phyloP scores from a whole-genome alignment of 257 asterid species.

The Scutellaria galericulata region DNA sequence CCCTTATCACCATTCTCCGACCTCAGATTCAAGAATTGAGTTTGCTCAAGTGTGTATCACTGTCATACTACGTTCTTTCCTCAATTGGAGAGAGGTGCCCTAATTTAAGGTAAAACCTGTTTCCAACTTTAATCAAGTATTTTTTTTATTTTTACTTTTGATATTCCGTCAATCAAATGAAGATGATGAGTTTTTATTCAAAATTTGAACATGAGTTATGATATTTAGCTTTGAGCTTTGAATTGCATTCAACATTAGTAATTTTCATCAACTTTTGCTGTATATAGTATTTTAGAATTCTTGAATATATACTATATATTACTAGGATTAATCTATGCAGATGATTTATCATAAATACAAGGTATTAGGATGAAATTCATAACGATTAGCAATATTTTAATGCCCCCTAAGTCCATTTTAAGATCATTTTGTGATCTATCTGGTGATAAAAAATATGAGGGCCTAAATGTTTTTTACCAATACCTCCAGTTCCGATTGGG shows the following conservation, averaged over 20 bases:
- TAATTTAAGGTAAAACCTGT: conserved; percentile 57
- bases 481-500: background rate
- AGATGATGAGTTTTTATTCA: background rate
- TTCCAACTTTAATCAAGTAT: background rate
- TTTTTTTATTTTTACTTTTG: background rate
- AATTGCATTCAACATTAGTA: background rate
- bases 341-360: background rate
- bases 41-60: conserved; percentile 69
- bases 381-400: background rate
- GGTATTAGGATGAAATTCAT: background rate
- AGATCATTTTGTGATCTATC: conserved; percentile 7
- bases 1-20: conserved; percentile 53
- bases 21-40: conserved; percentile 57
- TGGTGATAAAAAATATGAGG: background rate
- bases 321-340: background rate
- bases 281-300: conserved; percentile 10
- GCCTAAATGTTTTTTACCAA: background rate
- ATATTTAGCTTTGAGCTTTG: conserved; percentile 3
- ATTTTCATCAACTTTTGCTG: background rate
- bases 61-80: conserved; percentile 49
- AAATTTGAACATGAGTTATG: background rate
- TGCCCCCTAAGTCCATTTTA: conserved; percentile 11
- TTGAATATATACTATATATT: background rate
- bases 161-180: background rate
- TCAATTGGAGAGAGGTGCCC: conserved; percentile 64